phyloP scores from a whole-genome alignment of 208 protist genomes.

The Trypanosoma platydactyli region DNA sequence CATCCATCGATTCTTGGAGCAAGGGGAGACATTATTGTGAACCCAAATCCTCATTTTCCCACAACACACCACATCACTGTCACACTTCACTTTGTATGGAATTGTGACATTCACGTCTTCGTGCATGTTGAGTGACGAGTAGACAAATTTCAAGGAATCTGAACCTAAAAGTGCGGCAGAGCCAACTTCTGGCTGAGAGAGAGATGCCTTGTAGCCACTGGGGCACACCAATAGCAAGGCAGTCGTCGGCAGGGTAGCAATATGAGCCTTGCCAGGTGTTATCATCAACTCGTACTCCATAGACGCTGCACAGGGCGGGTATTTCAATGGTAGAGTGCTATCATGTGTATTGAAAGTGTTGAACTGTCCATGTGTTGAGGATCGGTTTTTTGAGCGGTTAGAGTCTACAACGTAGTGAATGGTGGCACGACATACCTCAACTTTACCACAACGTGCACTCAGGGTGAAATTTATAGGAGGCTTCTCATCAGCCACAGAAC shows the following conservation, averaged over 20 bases:
- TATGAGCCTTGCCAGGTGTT: constrained; percentile 7
- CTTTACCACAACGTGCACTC: constrained; percentile 36
- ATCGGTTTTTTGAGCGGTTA: not conserved
- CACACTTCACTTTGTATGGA: constrained; percentile 31
- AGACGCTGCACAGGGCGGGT: constrained; percentile 30
- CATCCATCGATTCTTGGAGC: constrained; percentile 18
- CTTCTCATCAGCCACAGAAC: constrained; percentile 15
- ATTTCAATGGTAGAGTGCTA: constrained; percentile 28
- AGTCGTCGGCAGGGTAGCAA: constrained; percentile 28
- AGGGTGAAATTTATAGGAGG: constrained; percentile 35
- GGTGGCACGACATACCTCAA: constrained; percentile 40
- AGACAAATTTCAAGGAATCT: constrained; percentile 24
- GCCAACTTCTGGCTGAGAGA: constrained; percentile 20
- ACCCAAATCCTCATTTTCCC: constrained; percentile 34
- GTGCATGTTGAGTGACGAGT: constrained; percentile 19
- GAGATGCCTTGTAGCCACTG: not conserved
- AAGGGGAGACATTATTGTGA: constrained; percentile 14
- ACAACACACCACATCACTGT: constrained; percentile 30
- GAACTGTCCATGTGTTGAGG: not conserved
- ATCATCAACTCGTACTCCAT: constrained; percentile 12
- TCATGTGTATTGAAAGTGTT: constrained; percentile 21
- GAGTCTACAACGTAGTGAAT: constrained; percentile 30
- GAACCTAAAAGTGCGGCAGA: constrained; percentile 13
- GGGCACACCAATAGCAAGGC: constrained; percentile 16
- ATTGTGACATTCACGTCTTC: constrained; percentile 23